A percentile compares a stretch with the other conserved stretches of the same genome.
phyloP scores from a whole-genome alignment of 2,329 filamentous ascomycete genomes.

The Lasiodiplodia sp. region DNA sequence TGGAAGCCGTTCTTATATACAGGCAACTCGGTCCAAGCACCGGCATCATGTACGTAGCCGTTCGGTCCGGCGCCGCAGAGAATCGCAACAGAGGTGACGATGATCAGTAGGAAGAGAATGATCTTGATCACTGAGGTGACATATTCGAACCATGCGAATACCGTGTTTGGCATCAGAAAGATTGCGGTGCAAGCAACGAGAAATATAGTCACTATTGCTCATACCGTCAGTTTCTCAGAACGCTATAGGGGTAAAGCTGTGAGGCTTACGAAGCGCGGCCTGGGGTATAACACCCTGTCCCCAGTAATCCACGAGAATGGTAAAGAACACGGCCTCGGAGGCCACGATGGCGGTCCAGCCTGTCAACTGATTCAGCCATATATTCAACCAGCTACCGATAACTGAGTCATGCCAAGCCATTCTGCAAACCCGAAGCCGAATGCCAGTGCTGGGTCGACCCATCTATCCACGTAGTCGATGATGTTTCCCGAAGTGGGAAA shows the following conservation, averaged over 20 bases:
- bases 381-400: too few relatives aligned
- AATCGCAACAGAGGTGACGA: slow-evolving; percentile 43
- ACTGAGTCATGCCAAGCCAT: slow-evolving; percentile 32
- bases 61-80: slow-evolving; percentile 45
- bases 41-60: slow-evolving; percentile 42
- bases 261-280: slow-evolving; percentile 13
- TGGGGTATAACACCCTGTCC: not conserved
- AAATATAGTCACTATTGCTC: slow-evolving; percentile 29
- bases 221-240: too few relatives aligned
- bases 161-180: slow-evolving; percentile 37
- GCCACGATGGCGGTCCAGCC: slow-evolving; percentile 37
- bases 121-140: slow-evolving; percentile 42
- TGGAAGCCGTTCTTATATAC: slow-evolving; percentile 49
- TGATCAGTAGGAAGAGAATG: slow-evolving; percentile 44
- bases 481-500: slow-evolving; percentile 48
- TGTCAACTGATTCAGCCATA: too few relatives aligned
- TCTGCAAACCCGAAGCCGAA: slow-evolving; percentile 49
- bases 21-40: slow-evolving; percentile 44
- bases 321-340: slow-evolving; percentile 36
- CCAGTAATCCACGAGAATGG: slow-evolving; percentile 33
- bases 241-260: not conserved
- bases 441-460: slow-evolving; percentile 48
- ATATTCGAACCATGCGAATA: slow-evolving; percentile 43
- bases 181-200: slow-evolving; percentile 18
- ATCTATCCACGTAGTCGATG: slow-evolving; percentile 49